Percentiles rank a stretch among this genome's conserved stretches.
Conservation (phyloP, 2,329 filamentous ascomycete species). For the Corinectria fuckeliana region DNA sequence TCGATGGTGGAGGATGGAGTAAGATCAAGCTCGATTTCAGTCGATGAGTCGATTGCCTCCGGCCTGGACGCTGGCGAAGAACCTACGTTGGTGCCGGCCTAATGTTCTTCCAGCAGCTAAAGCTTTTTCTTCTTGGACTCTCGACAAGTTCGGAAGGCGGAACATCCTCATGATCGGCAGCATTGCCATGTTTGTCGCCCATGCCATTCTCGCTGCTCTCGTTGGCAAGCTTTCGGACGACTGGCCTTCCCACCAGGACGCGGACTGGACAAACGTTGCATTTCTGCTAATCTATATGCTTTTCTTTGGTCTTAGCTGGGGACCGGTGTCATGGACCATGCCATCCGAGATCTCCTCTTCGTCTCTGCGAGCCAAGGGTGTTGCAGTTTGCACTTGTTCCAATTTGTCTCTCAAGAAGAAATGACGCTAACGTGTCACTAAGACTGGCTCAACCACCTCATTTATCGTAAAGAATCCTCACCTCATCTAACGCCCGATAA, state of each 20-base stretch:
- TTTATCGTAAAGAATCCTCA: slow-evolving; percentile 48
- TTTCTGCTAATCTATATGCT: slow-evolving; percentile 61
- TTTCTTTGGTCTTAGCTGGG: slow-evolving; percentile 65
- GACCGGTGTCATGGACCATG: slow-evolving; percentile 56
- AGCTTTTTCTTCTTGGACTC: slow-evolving; percentile 50
- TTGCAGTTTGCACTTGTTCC: slow-evolving; percentile 63
- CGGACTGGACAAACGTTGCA: slow-evolving; percentile 39
- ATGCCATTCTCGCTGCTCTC: slow-evolving; percentile 36
- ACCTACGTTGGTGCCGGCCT: slow-evolving; percentile 55
- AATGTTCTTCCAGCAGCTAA: slow-evolving; percentile 65
- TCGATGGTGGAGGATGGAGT: slow-evolving; percentile 42
- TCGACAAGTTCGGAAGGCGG: slow-evolving; percentile 37
- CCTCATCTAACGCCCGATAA: background rate
- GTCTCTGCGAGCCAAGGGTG: slow-evolving; percentile 67
- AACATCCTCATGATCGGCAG: slow-evolving; percentile 37
- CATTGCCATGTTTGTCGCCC: slow-evolving; percentile 37
- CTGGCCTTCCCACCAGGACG: slow-evolving; percentile 35
- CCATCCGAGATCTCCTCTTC: slow-evolving; percentile 67
- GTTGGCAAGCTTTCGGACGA: slow-evolving; percentile 33
- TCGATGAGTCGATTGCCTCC: slow-evolving; percentile 58
- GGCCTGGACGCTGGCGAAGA: slow-evolving; percentile 53
- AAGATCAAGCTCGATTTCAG: slow-evolving; percentile 55
- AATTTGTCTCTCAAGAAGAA: slow-evolving; percentile 39
- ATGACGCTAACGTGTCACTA: background rate
- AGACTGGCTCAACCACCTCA: slow-evolving; percentile 68